Percentiles rank a stretch among this genome's conserved stretches.
Evolutionary conservation across 331 rosid genomes (phyloP).

Genomic region (Telfairia occidentalis): DNA sequence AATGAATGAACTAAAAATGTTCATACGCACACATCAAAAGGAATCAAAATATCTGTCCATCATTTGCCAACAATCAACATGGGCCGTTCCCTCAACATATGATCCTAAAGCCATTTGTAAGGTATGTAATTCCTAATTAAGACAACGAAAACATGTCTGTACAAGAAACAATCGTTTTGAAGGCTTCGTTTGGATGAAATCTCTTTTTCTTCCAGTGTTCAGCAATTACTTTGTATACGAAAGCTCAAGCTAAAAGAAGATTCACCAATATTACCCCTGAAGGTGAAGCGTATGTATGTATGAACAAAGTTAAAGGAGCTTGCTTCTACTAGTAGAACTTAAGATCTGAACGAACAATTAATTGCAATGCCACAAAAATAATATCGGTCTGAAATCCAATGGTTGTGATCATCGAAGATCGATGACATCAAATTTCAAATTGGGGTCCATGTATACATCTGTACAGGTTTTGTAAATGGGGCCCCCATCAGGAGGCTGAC

Average conservation of each 20-base stretch:
- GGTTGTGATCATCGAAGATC: conserved; percentile 60
- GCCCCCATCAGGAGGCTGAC: conserved; percentile 79
- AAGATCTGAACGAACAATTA: conserved; percentile 7
- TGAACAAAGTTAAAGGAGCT: conserved; percentile 1
- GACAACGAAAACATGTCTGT: not conserved
- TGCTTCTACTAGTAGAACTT: not conserved
- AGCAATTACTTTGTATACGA: not conserved
- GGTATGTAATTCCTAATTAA: not conserved
- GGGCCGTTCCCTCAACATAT: not conserved
- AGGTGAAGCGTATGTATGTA: not conserved
- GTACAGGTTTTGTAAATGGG: conserved; percentile 75
- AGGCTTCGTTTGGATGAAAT: not conserved
- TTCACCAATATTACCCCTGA: not conserved
- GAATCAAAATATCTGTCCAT: not conserved
- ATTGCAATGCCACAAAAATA: conserved; percentile 4
- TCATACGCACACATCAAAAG: not conserved
- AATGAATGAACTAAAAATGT: not conserved
- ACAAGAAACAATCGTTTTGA: not conserved
- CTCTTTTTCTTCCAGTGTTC: not conserved
- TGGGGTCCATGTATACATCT: conserved; percentile 88
- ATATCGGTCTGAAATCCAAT: conserved; percentile 6
- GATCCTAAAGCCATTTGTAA: not conserved
- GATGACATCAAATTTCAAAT: conserved; percentile 70
- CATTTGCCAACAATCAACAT: not conserved
- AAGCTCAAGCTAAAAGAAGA: conserved; percentile 4